These are phyloP conservation scores for Xylariaceae sp. DNA, from an alignment of 2,329 filamentous ascomycete species.

Conservation along the genomic window DNA sequence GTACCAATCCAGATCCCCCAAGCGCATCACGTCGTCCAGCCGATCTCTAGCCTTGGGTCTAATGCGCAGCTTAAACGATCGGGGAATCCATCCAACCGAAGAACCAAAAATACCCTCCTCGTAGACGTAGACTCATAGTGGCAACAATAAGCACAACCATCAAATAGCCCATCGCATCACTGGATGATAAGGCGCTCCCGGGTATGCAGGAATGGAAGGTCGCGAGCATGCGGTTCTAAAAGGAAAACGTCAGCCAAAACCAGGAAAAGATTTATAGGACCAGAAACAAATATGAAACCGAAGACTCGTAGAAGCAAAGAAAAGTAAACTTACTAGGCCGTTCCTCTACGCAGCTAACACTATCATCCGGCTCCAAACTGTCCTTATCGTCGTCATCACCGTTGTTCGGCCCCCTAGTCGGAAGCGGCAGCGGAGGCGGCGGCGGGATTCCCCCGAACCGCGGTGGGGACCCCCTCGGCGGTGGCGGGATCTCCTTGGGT, in stretches of 20 bases:
- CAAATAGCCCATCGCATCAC: not conserved
- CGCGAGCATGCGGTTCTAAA: constrained; percentile 15
- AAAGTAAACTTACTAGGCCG: constrained; percentile 27
- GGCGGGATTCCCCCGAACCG: too few species aligned
- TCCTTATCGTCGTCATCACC: constrained; percentile 38
- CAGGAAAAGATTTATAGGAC: not conserved
- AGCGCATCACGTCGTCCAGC: too few species aligned
- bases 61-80: too few species aligned
- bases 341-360: constrained; percentile 57
- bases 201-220: constrained; percentile 17
- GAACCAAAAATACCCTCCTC: too few species aligned
- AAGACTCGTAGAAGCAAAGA: too few species aligned
- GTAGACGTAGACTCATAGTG: too few species aligned
- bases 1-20: too few species aligned
- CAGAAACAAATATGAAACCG: not conserved
- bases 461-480: too few species aligned
- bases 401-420: not conserved
- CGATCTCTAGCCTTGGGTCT: too few species aligned
- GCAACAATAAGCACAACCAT: not conserved
- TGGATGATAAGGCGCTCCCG: constrained; percentile 18
- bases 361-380: constrained; percentile 57
- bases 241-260: too few species aligned
- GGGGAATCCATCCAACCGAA: too few species aligned
- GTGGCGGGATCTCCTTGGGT: not conserved
- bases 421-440: too few species aligned